A percentile compares a stretch with the other conserved stretches of the same genome.
Evolutionary conservation across 805 yeast species (phyloP).

Genomic region (Kuraishia molischiana): DNA sequence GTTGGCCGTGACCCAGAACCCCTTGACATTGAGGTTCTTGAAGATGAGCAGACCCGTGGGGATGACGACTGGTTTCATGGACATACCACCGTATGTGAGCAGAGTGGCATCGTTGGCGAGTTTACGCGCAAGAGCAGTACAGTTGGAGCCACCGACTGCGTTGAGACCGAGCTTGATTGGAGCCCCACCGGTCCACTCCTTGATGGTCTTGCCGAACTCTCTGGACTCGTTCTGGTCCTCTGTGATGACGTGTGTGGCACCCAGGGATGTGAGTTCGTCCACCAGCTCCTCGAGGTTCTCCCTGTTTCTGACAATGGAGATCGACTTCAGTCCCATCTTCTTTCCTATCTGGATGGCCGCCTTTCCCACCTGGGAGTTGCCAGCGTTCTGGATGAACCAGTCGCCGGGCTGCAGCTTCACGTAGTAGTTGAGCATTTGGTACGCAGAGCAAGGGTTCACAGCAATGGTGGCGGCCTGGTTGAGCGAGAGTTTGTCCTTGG

Average conservation of each 20-base stretch:
- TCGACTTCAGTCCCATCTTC: conserved; percentile 68
- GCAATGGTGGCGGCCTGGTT: conserved; percentile 79
- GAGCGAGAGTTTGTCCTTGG: conserved; percentile 37
- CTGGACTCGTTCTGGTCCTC: conserved; percentile 74
- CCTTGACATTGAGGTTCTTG: conserved; percentile 76
- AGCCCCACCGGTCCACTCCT: conserved; percentile 38
- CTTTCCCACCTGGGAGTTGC: conserved; percentile 90
- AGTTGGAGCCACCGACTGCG: conserved; percentile 88
- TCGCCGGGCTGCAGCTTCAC: conserved; percentile 56
- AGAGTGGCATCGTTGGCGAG: conserved; percentile 64
- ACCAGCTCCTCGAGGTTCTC: conserved; percentile 56
- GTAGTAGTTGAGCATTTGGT: conserved; percentile 72
- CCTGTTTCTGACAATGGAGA: conserved; percentile 83
- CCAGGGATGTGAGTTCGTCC: conserved; percentile 47
- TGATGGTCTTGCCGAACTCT: conserved; percentile 52
- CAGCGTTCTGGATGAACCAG: conserved; percentile 96
- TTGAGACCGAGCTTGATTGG: conserved; percentile 74
- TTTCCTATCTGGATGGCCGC: conserved; percentile 84
- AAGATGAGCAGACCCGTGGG: conserved; percentile 88
- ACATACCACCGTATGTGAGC: conserved; percentile 97
- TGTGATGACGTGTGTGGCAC: conserved; percentile 85
- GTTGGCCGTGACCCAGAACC: conserved; percentile 87
- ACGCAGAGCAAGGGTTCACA: conserved; percentile 92
- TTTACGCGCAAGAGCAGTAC: conserved; percentile 76
- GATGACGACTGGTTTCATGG: conserved; percentile 85